Evolutionary conservation across 768 basidiomycete species (phyloP).

Genomic region (Pulveroboletus frians): DNA sequence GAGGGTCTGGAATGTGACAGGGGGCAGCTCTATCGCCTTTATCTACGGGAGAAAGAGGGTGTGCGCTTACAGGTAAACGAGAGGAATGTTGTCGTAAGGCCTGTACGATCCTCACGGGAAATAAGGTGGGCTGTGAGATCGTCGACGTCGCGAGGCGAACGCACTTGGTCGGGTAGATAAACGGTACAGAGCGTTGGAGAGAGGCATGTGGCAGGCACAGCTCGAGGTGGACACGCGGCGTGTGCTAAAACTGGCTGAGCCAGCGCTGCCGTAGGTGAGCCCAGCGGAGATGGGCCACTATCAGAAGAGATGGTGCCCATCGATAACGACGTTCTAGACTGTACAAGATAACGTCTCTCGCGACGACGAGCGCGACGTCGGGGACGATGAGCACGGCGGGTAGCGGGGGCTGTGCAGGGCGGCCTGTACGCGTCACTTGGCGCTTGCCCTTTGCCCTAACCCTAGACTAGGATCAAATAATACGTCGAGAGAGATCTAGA

Average conservation of each 20-base stretch:
- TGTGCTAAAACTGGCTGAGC: neutral
- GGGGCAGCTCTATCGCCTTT: constrained; percentile 17
- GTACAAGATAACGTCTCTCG: too few species aligned
- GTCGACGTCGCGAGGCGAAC: constrained; percentile 10
- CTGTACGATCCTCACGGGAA: constrained; percentile 8
- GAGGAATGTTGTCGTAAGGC: constrained; percentile 10
- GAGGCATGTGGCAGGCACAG: constrained; percentile 13
- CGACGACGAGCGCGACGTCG: too few species aligned
- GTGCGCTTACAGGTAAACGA: neutral
- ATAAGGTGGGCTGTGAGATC: constrained; percentile 10
- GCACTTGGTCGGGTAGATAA: neutral
- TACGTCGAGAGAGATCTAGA: too few species aligned
- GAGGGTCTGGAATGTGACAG: neutral
- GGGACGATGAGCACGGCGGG: constrained; percentile 2
- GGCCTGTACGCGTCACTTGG: neutral
- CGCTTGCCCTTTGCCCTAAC: constrained; percentile 28
- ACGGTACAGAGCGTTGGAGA: too few species aligned
- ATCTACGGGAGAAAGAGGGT: constrained; percentile 7
- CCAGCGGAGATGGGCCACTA: neutral
- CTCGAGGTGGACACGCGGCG: neutral
- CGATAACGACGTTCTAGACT: constrained; percentile 15
- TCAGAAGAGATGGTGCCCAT: constrained; percentile 1
- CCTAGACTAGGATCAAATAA: constrained; percentile 15
- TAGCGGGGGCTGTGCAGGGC: too few species aligned
- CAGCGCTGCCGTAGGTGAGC: neutral